phyloP scores from a whole-genome alignment of 805 yeast species.

The Candida suzukii region DNA sequence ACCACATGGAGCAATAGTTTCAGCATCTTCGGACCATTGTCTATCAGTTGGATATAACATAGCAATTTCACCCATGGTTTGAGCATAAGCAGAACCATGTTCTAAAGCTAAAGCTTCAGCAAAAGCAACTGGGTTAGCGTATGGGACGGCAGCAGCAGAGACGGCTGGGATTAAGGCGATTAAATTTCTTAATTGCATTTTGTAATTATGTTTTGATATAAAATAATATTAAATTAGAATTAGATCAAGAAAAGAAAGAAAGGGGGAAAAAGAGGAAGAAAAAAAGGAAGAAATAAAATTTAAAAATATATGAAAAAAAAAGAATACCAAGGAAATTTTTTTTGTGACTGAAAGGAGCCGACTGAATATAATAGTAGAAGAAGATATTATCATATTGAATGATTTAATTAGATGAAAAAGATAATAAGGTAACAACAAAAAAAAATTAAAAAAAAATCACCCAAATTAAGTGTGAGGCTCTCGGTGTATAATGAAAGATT shows the following conservation, averaged over 20 bases:
- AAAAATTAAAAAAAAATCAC: too few relatives aligned
- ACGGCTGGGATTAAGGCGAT: constrained; percentile 10
- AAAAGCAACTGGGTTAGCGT: constrained; percentile 22
- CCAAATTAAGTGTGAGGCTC: too few relatives aligned
- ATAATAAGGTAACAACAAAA: too few relatives aligned
- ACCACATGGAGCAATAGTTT: constrained; percentile 41
- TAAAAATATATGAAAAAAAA: background rate
- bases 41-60: constrained; percentile 35
- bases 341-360: too few relatives aligned
- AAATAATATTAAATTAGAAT: background rate
- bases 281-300: background rate
- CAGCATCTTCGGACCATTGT: constrained; percentile 39
- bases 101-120: constrained; percentile 25
- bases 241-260: background rate
- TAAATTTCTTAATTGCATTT: background rate
- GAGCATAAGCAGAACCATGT: constrained; percentile 30
- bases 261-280: background rate
- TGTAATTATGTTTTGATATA: background rate
- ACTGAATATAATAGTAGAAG: too few relatives aligned
- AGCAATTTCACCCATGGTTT: constrained; percentile 33
- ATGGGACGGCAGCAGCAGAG: constrained; percentile 13
- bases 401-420: too few relatives aligned
- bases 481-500: too few relatives aligned
- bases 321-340: background rate
- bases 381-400: too few relatives aligned